Evolutionary conservation across 140 eudicot genomes (phyloP).

Genomic region (Erigeron philadelphicus): DNA sequence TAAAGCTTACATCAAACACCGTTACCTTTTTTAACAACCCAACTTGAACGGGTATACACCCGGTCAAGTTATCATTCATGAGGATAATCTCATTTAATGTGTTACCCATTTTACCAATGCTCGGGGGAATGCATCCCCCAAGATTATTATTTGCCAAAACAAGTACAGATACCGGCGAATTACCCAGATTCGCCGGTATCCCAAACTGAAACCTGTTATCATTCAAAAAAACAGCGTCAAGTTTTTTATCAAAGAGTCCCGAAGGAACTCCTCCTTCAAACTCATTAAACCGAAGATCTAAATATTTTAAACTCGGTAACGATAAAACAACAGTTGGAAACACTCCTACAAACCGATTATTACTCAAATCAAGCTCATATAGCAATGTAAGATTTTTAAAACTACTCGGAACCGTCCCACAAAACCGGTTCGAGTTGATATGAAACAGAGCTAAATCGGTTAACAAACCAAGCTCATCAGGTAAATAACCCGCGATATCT

Average conservation of each 20-base stretch:
- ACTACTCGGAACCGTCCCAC: conserved; percentile 54
- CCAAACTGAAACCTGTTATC: conserved; percentile 64
- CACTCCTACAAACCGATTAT: conserved; percentile 67
- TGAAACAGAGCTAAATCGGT: conserved; percentile 70
- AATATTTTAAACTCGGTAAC: conserved; percentile 49
- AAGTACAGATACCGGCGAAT: conserved; percentile 81
- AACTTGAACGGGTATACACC: conserved; percentile 64
- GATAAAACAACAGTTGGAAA: conserved; percentile 61
- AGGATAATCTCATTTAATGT: conserved; percentile 64
- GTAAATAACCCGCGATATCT: conserved; percentile 73
- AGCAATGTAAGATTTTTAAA: conserved; percentile 43
- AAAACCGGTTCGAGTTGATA: conserved; percentile 69
- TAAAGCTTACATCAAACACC: conserved; percentile 76
- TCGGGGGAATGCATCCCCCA: conserved; percentile 73
- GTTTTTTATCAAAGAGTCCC: conserved; percentile 50
- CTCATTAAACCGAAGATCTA: conserved; percentile 82
- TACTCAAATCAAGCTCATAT: conserved; percentile 69
- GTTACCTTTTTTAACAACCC: conserved; percentile 62
- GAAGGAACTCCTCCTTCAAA: conserved; percentile 69
- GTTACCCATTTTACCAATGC: conserved; percentile 68
- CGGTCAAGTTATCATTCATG: conserved; percentile 67
- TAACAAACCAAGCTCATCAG: conserved; percentile 55
- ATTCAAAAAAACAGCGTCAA: conserved; percentile 69
- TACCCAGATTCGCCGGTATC: conserved; percentile 65
- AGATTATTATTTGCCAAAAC: conserved; percentile 70